These are phyloP conservation scores for Annona squamosa DNA, from an alignment of 164 flowering plant genomes.

Conservation along the genomic window DNA sequence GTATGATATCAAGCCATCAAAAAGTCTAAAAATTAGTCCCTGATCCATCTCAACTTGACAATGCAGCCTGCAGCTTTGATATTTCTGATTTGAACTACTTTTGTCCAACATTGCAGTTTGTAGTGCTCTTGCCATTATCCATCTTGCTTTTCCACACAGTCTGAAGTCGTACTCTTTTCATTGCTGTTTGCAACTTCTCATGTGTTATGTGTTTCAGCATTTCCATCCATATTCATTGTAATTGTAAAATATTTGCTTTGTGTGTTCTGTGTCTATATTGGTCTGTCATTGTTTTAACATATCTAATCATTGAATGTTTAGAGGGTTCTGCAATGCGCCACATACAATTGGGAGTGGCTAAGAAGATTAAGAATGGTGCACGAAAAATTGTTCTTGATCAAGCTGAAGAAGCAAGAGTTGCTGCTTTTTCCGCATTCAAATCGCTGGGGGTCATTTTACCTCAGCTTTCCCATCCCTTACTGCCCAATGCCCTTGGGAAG, in stretches of 20 bases:
- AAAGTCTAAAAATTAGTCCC: background rate
- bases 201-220: background rate
- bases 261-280: background rate
- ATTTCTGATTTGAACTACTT: background rate
- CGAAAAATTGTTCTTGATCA: slow-evolving; percentile 89
- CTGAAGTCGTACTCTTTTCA: background rate
- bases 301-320: slow-evolving; percentile 12
- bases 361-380: slow-evolving; percentile 93
- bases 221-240: background rate
- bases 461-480: slow-evolving; percentile 44
- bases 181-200: background rate
- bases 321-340: slow-evolving; percentile 52
- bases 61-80: background rate
- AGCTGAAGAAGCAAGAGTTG: slow-evolving; percentile 93
- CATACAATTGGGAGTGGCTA: slow-evolving; percentile 76
- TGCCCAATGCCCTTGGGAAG: slow-evolving; percentile 21
- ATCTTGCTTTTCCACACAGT: background rate
- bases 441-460: slow-evolving; percentile 74
- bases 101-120: background rate
- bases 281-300: slow-evolving; percentile 5
- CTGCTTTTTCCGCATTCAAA: slow-evolving; percentile 89
- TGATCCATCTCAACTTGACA: background rate
- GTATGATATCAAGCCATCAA: background rate
- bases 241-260: background rate
- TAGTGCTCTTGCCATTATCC: background rate